Evolutionary conservation across 495 filamentous ascomycete species (phyloP), one percentile per base, ranked within the genome.

Genomic region (Daldinia grandis): DNA sequence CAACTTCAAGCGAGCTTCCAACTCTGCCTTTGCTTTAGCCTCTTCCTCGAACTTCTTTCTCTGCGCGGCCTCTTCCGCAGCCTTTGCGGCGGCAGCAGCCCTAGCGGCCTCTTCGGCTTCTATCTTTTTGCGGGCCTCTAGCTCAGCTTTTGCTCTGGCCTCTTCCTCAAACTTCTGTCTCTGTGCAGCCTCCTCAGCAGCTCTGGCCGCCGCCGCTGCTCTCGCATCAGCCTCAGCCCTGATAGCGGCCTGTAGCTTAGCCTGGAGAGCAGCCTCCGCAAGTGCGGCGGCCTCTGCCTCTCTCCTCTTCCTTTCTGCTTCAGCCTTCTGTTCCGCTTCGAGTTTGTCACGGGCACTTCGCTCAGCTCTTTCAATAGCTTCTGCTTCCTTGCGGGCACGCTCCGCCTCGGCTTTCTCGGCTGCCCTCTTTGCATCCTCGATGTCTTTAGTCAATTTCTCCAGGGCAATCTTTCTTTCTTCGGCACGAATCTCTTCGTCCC

Each of bases 251-350:
- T 83, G 80, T n/a, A 82, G 60, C 54, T 79, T 78, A 10, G 72
- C 76, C 40, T 74, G 75, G 38, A 80, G 77, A 27, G 77, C 77
- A 0, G 80, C 81, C 56, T 81, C 81, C 8, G 78, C 81, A 1
- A 76, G 70, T n/a, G 82, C 83, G 19, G 77, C 78, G 6, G 81
- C 78, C 44, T 84, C 81, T 4, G 85, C 84, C 37, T 87, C 86
- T 44, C 76, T 82, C 53, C 80, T 85, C 28, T 79, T 80, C 67
- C 82, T 82, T 53, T 89, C 87, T 5, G 84, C 86, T 31, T 82
- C 82, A 47, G 82, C 85, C 66, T 84, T 83, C 10, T 74, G 68
- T 44, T 79, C 76, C 1, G 68, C 75, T 44, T 81, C 77, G 6
- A 80, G 54, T 66, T 78, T 80, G 10, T 78, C 76, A 55, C 78